Conservation (phyloP, 768 basidiomycete species). For the Russula sp. region DNA sequence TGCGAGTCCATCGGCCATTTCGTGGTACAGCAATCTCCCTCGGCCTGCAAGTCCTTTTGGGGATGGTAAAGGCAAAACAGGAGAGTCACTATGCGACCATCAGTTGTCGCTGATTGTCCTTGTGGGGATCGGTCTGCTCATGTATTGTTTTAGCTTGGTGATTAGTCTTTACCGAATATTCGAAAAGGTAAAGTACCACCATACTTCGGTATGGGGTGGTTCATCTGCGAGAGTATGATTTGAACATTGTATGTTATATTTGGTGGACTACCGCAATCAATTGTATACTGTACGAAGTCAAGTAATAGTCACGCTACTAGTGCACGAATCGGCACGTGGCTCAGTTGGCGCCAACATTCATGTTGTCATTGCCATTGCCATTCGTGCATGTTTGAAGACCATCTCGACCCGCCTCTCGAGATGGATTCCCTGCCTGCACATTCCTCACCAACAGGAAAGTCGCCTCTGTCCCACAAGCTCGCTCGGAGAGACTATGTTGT, state of each 20-base stretch:
- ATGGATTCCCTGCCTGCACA: conserved; percentile 16
- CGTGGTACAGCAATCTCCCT: conserved; percentile 72
- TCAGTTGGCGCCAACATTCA: background rate
- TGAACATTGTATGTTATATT: background rate
- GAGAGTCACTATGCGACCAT: conserved; percentile 58
- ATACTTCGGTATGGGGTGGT: conserved; percentile 1
- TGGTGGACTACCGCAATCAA: background rate
- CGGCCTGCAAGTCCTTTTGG: conserved; percentile 37
- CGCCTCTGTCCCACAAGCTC: background rate
- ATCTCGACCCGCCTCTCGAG: conserved; percentile 9
- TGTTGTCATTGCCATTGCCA: background rate
- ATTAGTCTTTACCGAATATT: conserved; percentile 84
- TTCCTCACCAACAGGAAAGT: background rate
- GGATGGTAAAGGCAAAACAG: conserved; percentile 38
- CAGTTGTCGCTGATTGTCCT: conserved; percentile 74
- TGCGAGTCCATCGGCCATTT: conserved; percentile 45
- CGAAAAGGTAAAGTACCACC: conserved; percentile 79
- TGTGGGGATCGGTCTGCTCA: conserved; percentile 66
- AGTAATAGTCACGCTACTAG: background rate
- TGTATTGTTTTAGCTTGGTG: conserved; percentile 78
- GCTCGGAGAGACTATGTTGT: conserved; percentile 36
- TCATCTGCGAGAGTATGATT: background rate
- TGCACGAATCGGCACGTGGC: background rate
- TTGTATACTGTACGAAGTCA: background rate
- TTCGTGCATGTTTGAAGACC: background rate